These are phyloP conservation scores for Staphylotrichum tortipilum DNA, from an alignment of 495 filamentous ascomycete species.

Conservation along the genomic window DNA sequence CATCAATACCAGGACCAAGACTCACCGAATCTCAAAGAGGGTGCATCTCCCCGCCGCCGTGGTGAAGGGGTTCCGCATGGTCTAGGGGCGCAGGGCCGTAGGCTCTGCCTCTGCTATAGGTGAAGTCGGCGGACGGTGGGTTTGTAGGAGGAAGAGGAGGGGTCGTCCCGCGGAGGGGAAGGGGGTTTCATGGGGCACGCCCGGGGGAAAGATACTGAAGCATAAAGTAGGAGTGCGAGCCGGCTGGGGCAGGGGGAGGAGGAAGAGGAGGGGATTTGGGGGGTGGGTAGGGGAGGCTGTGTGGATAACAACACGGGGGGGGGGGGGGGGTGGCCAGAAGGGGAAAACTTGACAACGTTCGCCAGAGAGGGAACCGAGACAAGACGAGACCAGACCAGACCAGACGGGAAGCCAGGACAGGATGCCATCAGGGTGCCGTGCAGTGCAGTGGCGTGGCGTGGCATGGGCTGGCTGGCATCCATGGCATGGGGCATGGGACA, in stretches of 20 bases:
- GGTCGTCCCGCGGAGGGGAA: no score
- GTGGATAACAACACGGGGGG: neutral
- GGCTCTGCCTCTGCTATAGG: neutral
- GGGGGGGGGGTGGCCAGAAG: neutral
- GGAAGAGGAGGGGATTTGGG: no score
- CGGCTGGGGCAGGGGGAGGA: no score
- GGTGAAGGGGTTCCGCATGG: constrained; percentile 44
- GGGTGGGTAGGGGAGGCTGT: no score
- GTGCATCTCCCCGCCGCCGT: constrained; percentile 35
- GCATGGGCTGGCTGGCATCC: no score
- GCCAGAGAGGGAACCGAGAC: no score
- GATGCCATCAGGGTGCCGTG: constrained; percentile 5
- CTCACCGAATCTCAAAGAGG: constrained; percentile 50
- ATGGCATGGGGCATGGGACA: no score
- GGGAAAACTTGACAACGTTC: neutral
- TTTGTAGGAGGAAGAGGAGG: neutral
- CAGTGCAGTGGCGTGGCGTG: constrained; percentile 3
- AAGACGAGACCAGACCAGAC: no score
- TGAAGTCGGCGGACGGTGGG: neutral
- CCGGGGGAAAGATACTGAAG: constrained; percentile 2
- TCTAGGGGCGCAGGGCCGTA: constrained; percentile 3
- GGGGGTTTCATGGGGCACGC: no score
- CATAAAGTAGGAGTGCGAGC: constrained; percentile 1
- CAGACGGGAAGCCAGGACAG: neutral
- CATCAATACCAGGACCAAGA: neutral